These are phyloP conservation scores for Rhizopus arrhizus DNA, from an alignment of 371 early-diverging fungal species.

Conservation along the genomic window DNA sequence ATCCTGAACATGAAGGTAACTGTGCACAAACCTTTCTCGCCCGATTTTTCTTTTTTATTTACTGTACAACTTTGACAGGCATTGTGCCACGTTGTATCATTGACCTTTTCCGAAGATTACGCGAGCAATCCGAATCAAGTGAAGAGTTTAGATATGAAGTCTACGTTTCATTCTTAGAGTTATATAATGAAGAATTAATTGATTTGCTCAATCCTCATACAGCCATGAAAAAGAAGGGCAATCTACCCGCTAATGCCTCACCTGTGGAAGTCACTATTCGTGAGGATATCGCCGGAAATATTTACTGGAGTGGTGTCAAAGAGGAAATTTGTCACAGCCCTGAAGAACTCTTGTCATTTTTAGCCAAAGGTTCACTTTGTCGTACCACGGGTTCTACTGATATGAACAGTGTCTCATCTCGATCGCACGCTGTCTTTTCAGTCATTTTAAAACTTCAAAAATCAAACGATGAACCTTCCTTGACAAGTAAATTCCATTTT, in stretches of 20 bases:
- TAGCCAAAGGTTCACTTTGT: conserved; percentile 80
- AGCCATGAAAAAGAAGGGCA: conserved; percentile 29
- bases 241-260: conserved; percentile 9
- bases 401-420: conserved; percentile 96
- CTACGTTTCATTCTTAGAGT: conserved; percentile 86
- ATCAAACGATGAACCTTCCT: conserved; percentile 25
- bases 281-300: conserved; percentile 91
- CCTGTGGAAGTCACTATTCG: conserved; percentile 67
- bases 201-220: conserved; percentile 73
- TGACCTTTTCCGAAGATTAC: conserved; percentile 58
- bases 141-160: conserved; percentile 63
- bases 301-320: conserved; percentile 87
- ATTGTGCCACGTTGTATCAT: conserved; percentile 87
- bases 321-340: conserved; percentile 79
- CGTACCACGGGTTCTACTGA: conserved; percentile 97
- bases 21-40: conserved; percentile 1
- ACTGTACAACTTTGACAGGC: conserved; percentile 51
- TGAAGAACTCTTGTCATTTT: conserved; percentile 71
- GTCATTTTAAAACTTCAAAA: conserved; percentile 74
- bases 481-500: conserved; percentile 84
- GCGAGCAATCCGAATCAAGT: conserved; percentile 43
- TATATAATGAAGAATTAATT: conserved; percentile 97
- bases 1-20: conserved; percentile 42
- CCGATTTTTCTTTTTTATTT: conserved; percentile 19
- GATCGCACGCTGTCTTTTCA: conserved; percentile 98